Base-by-base conservation (phyloP, 345 rosid species). In the Cardamine occulta region DNA sequence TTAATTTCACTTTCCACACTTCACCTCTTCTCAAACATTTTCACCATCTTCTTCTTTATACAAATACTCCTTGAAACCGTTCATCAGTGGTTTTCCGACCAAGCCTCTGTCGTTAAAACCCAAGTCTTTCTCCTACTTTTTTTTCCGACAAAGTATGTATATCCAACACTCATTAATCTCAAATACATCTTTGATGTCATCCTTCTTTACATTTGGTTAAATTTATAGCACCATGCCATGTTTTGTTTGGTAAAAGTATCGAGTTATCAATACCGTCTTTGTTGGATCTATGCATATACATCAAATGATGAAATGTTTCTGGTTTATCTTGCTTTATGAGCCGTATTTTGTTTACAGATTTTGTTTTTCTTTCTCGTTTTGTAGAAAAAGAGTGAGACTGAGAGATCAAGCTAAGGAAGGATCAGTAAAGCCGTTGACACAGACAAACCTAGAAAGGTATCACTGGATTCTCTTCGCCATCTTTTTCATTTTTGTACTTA, bases 41-140 rank as follows among this genome's bases (percentile, higher is more conserved):
- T 58, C 73, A 42, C 21, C 35, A 31, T 28, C 54, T 51, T 51
- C 44, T 63, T 70, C 24, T 48, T 21, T 7, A 1, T 11, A 15
- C 34, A 42, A 42, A 24, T 40, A 4, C 29, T 3, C 72, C 62
- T 63, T 54, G 15, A 66, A 66, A 73, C 70, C 14, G 9, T 21
- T 69, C 65, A 70, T 54, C 40, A 24, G 23, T 40, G 49, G 59
- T 57, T 56, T 64, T 21, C 29, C 44, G 54, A 77, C 72, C 31
- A 32, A 63, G 37, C 35, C 8, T 57, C 15, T 63, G 40, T 29
- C 34, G 23, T 61, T 23, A 49, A 14, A 24, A 37, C 26, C 45
- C 35, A 55, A 64, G 51, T 24, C 21, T 58, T 66, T 35, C 24
- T 57, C 66, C 14, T 4, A 44, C 1, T 12, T 7, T 19, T 42